Evolutionary conservation across 805 yeast genomes (phyloP).

Genomic region (Saccharomycopsis sp.): DNA sequence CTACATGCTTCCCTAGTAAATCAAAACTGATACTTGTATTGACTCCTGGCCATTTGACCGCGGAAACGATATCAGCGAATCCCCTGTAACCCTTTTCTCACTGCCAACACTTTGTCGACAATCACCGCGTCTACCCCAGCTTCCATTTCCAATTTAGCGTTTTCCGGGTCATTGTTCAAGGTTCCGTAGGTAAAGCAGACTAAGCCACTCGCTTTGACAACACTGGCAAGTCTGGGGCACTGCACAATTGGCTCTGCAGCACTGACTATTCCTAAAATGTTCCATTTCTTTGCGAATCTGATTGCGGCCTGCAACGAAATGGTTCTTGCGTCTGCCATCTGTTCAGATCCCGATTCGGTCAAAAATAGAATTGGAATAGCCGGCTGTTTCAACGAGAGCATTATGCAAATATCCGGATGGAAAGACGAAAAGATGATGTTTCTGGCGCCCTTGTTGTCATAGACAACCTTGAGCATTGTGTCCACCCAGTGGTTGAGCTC

Average conservation of each 20-base stretch:
- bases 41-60: too few relatives aligned
- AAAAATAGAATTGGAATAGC: constrained; percentile 84
- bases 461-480: constrained; percentile 72
- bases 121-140: constrained; percentile 99
- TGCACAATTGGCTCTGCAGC: constrained; percentile 82
- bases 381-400: constrained; percentile 87
- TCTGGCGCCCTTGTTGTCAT: constrained; percentile 69
- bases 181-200: constrained; percentile 92
- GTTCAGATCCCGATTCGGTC: constrained; percentile 79
- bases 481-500: constrained; percentile 87
- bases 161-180: constrained; percentile 76
- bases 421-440: constrained; percentile 88
- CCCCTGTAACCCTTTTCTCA: constrained; percentile 60
- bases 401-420: constrained; percentile 87
- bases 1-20: too few relatives aligned
- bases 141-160: constrained; percentile 76
- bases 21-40: too few relatives aligned
- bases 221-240: constrained; percentile 84
- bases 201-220: constrained; percentile 84
- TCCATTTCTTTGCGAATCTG: constrained; percentile 86
- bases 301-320: constrained; percentile 85
- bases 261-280: constrained; percentile 82
- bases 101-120: constrained; percentile 89
- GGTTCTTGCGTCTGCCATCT: constrained; percentile 89
- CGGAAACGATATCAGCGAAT: neutral